These are phyloP conservation scores for Phytopythium montanum DNA, from an alignment of 352 stramenopile genomes.

Conservation along the genomic window DNA sequence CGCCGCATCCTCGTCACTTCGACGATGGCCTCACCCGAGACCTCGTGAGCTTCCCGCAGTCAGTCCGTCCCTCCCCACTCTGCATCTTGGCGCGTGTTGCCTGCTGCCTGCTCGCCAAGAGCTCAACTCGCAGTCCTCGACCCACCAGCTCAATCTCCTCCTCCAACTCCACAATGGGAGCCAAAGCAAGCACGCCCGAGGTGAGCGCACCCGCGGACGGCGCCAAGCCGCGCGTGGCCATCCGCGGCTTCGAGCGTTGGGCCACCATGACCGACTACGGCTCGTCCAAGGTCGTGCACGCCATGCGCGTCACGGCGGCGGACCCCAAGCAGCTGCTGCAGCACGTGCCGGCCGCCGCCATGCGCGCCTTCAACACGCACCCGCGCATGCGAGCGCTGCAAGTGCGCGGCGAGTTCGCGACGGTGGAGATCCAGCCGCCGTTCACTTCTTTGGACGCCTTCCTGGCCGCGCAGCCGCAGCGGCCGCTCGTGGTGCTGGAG, in stretches of 20 bases:
- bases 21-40: too few species aligned
- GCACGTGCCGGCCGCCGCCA: conserved; percentile 37
- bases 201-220: background rate
- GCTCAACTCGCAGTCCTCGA: background rate
- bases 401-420: conserved; percentile 32
- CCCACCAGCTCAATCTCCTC: background rate
- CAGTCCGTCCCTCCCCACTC: background rate
- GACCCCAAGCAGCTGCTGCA: conserved; percentile 15
- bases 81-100: background rate
- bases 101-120: background rate
- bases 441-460: conserved; percentile 22
- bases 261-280: conserved; percentile 14
- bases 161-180: background rate
- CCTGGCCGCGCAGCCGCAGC: background rate
- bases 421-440: conserved; percentile 30
- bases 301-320: conserved; percentile 16
- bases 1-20: background rate
- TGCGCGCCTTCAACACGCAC: conserved; percentile 58
- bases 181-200: background rate
- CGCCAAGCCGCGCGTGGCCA: conserved; percentile 9
- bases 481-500: conserved; percentile 13
- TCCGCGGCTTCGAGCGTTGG: conserved; percentile 33
- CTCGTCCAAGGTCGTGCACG: conserved; percentile 27
- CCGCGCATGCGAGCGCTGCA: conserved; percentile 46
- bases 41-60: background rate